phyloP scores from a whole-genome alignment of 2,329 filamentous ascomycete genomes.

The Phyllosticta citribraziliensis region DNA sequence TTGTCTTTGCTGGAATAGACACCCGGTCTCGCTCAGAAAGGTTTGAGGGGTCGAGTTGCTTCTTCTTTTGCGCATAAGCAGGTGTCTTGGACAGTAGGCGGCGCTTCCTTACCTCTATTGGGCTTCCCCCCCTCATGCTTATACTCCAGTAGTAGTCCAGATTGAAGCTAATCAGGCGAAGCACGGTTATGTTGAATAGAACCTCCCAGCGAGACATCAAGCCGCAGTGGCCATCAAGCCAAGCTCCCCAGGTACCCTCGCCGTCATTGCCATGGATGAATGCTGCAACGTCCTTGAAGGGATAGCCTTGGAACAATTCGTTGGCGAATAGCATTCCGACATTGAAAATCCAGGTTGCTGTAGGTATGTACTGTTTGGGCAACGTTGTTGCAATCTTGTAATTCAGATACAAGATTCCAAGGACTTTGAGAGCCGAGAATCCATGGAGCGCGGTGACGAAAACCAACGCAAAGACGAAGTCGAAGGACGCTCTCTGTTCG shows the following conservation, averaged over 20 bases:
- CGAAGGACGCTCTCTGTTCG: conserved; percentile 67
- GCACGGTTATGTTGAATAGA: conserved; percentile 91
- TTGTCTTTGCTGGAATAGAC: conserved; percentile 57
- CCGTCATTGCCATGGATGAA: conserved; percentile 29
- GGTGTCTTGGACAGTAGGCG: background rate
- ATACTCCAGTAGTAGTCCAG: conserved; percentile 92
- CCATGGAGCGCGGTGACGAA: conserved; percentile 78
- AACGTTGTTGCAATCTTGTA: conserved; percentile 66
- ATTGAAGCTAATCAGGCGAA: conserved; percentile 93
- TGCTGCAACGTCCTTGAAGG: conserved; percentile 48
- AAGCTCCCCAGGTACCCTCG: conserved; percentile 51
- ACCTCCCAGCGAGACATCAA: conserved; percentile 90
- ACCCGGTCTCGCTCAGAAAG: conserved; percentile 86
- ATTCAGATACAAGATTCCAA: conserved; percentile 71
- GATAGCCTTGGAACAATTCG: conserved; percentile 72
- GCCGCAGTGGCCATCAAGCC: conserved; percentile 70
- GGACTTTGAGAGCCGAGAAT: conserved; percentile 71
- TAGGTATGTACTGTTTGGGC: conserved; percentile 61
- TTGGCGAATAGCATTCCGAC: conserved; percentile 80
- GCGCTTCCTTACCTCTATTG: conserved; percentile 62
- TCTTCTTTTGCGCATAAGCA: conserved; percentile 81
- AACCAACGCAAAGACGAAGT: conserved; percentile 68
- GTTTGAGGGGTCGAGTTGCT: conserved; percentile 78
- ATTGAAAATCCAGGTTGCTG: conserved; percentile 82
- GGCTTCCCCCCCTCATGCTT: conserved; percentile 52